Percentiles rank a stretch among this genome's conserved stretches.
Conservation (phyloP, 306 rosid species). For the Cucurbita pepo region DNA sequence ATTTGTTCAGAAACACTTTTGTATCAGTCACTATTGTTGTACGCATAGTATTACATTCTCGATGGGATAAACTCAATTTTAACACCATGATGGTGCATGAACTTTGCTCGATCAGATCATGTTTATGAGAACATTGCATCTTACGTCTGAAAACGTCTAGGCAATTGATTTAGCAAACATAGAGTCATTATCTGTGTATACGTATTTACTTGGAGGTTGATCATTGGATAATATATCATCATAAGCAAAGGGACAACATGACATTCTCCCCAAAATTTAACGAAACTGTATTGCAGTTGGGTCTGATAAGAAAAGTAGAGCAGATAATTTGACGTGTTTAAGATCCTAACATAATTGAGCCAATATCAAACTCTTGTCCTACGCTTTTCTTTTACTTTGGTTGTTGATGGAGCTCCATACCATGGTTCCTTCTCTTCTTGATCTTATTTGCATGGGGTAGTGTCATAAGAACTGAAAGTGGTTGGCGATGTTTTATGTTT, state of each 20-base stretch:
- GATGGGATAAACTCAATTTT: not conserved
- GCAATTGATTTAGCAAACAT: not conserved
- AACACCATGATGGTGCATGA: not conserved
- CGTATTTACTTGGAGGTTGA: not conserved
- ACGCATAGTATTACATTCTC: not conserved
- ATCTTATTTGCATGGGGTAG: not conserved
- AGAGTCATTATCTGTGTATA: not conserved
- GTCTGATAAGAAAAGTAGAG: not conserved
- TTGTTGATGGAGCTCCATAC: not conserved
- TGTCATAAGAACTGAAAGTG: no score
- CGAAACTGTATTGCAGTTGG: not conserved
- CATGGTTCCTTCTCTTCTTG: not conserved
- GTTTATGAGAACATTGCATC: not conserved
- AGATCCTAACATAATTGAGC: not conserved
- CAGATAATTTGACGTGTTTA: not conserved
- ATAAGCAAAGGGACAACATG: not conserved
- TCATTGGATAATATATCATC: not conserved
- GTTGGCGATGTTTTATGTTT: constrained; percentile 9
- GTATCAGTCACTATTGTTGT: not conserved
- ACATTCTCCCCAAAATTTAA: not conserved
- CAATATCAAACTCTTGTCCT: not conserved
- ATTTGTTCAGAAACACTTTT: not conserved
- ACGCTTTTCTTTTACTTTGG: not conserved
- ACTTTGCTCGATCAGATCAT: not conserved
- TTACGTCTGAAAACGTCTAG: not conserved